Evolutionary conservation across 192 early-diverging fungal genomes (phyloP), one percentile per base, ranked within the genome.

Genomic region (Backusella tarrabulga): DNA sequence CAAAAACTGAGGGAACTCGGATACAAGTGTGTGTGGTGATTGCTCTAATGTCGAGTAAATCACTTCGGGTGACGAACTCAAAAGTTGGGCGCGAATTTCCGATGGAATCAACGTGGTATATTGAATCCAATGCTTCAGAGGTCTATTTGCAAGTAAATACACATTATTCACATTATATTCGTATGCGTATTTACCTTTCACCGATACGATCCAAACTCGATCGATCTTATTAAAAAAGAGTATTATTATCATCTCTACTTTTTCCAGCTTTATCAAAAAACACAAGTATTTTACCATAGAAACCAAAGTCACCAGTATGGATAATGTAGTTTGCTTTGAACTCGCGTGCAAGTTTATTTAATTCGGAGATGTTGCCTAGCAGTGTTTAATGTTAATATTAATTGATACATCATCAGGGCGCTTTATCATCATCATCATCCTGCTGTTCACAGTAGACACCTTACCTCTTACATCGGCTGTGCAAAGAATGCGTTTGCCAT

Each of bases 281-380:
- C 12, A 60, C 4, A 41, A 21, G 2, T 21, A 34, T 36, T 32
- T 70, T 80, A 88, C 89, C 89, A 80, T 88, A 90, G 68, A 90
- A 90, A 34, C 87, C 87, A 74, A 90, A 90, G 77, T 90, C 89
- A 32, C 89, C 89, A 26, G 87, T 86, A 46, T 90, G 89, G 36
- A 90, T 87, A 35, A 90, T 80, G 71, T 82, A 73, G 38, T 83
- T 79, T 6, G 89, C 89, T 40, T 86, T 85, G 8, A 86, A 83
- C 52, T 88, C 84, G 56, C 85, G 84, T 50, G 87, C 89, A 19
- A 90, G 79, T 40, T 81, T 73, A 75, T 90, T 88, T 12, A 90
- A 76, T 75, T 88, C 86, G 60, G 89, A 90, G 32, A 90, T 83
- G 34, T 86, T 81, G 40, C 89, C 89, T 89, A 67, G 21, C 26